Conservation (phyloP, 202 grass and related monocot species). For the Musa balbisiana region DNA sequence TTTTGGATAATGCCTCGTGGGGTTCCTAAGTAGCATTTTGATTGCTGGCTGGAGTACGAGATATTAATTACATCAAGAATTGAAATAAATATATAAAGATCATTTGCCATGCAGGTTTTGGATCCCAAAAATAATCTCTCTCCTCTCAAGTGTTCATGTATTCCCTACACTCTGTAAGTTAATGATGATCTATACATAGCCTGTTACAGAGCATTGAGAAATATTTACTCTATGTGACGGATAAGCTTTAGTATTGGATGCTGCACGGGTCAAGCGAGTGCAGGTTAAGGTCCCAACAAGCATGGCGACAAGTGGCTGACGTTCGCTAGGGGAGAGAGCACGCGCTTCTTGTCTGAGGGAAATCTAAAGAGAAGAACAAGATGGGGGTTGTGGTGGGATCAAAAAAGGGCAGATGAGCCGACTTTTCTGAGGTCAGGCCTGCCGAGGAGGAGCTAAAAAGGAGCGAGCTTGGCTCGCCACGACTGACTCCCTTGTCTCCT, state of each 20-base stretch:
- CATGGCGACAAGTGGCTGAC: constrained; percentile 13
- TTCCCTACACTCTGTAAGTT: too few relatives aligned
- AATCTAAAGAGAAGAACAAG: constrained; percentile 5
- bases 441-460: constrained; percentile 31
- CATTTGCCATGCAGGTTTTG: too few relatives aligned
- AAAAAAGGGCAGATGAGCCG: constrained; percentile 16
- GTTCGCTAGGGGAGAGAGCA: constrained; percentile 11
- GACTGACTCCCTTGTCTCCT: constrained; percentile 38
- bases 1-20: too few relatives aligned
- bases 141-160: too few relatives aligned
- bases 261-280: neutral
- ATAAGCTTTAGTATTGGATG: neutral
- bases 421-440: constrained; percentile 33
- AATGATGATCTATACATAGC: too few relatives aligned
- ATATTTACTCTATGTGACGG: neutral
- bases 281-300: neutral
- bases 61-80: too few relatives aligned
- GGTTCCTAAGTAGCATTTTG: too few relatives aligned
- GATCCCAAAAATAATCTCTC: too few relatives aligned
- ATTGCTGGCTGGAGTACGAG: too few relatives aligned
- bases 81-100: too few relatives aligned
- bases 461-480: constrained; percentile 22
- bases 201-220: neutral
- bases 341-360: constrained; percentile 2
- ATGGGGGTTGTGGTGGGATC: constrained; percentile 11